Evolutionary conservation across 176 grass and related monocot species (phyloP).

Genomic region (Tuctoria greenei): DNA sequence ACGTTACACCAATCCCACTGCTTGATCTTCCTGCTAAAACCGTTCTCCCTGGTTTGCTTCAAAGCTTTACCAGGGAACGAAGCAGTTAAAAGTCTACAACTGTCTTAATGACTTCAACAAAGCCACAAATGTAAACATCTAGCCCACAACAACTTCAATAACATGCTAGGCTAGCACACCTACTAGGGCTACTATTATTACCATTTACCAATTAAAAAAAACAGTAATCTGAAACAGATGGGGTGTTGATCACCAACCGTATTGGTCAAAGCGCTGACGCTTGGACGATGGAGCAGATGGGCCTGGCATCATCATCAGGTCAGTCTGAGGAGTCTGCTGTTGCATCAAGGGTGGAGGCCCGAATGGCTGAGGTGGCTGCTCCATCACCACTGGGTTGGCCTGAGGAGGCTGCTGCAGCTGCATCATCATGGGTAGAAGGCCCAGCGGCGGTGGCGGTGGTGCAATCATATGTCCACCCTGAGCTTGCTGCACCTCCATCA

Average conservation of each 20-base stretch:
- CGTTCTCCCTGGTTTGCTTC: not conserved
- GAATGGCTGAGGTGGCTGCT: not conserved
- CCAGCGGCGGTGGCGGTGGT: not conserved
- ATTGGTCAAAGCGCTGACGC: slow-evolving; percentile 30
- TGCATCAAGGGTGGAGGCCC: not conserved
- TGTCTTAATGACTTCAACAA: not conserved
- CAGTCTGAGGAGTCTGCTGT: not conserved
- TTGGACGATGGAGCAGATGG: not conserved
- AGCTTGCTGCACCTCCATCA: slow-evolving; percentile 6
- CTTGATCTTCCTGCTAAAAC: not conserved
- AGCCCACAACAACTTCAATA: not conserved
- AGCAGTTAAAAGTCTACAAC: not conserved
- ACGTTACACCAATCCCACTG: not conserved
- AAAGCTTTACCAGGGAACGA: slow-evolving; percentile 17
- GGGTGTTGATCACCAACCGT: slow-evolving; percentile 41
- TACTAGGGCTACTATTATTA: not conserved
- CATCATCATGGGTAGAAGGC: not conserved
- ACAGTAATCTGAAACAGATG: not conserved
- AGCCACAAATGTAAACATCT: not conserved
- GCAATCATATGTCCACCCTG: not conserved
- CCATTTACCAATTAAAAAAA: not conserved
- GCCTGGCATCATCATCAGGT: not conserved
- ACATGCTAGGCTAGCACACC: not conserved
- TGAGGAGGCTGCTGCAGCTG: slow-evolving; percentile 20
- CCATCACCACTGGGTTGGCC: not conserved